Conservation (phyloP, 768 basidiomycete genomes). For the Lactarius pseudohatsudake region DNA sequence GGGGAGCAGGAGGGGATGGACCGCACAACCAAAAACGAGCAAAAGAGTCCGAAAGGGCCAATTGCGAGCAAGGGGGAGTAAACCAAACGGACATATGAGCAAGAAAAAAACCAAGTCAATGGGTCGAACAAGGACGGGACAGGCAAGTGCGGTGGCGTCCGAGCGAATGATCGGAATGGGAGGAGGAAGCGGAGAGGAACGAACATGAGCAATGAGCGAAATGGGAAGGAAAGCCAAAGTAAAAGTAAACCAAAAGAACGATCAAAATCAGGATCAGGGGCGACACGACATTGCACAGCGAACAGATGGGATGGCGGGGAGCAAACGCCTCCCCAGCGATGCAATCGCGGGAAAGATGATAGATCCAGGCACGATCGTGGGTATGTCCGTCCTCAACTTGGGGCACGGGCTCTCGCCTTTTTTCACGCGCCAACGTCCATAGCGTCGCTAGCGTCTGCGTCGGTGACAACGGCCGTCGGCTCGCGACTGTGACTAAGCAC, state of each 20-base stretch:
- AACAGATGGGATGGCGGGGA: background rate
- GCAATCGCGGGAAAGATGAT: background rate
- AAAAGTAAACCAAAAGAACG: background rate
- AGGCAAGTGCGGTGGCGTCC: background rate
- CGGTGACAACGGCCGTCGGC: background rate
- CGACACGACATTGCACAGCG: background rate
- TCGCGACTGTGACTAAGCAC: conserved; percentile 41
- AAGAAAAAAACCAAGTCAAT: background rate
- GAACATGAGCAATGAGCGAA: background rate
- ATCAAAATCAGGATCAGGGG: conserved; percentile 1
- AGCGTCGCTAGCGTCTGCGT: conserved; percentile 26
- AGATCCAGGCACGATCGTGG: conserved; percentile 18
- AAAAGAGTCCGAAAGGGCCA: background rate
- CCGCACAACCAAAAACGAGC: background rate
- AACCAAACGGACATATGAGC: conserved; percentile 3
- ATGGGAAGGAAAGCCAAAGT: background rate
- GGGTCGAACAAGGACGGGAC: background rate
- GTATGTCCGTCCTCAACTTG: background rate
- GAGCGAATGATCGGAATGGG: background rate
- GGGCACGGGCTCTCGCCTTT: background rate
- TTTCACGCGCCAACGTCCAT: conserved; percentile 34
- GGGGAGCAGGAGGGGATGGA: background rate
- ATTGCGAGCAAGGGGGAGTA: background rate
- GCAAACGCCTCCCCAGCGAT: background rate
- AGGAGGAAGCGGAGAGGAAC: background rate